A percentile compares a stretch with the other conserved stretches of the same genome.
Evolutionary conservation across 768 basidiomycete species (phyloP).

Genomic region (Strobilomyces confusus): DNA sequence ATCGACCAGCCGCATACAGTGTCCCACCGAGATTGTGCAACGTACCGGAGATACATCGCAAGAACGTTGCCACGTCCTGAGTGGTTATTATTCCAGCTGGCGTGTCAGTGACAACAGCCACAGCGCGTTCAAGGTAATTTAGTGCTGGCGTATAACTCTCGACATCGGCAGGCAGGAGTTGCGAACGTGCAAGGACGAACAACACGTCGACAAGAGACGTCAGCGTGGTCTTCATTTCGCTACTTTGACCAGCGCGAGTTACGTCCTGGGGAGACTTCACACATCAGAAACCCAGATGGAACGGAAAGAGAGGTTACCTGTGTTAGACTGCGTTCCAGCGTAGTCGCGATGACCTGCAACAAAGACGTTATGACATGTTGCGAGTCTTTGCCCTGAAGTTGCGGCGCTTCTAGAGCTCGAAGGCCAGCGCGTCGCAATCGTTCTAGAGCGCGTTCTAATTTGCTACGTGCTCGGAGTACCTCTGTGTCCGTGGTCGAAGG

Average conservation of each 20-base stretch:
- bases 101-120: slow-evolving; percentile 20
- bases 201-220: slow-evolving; percentile 51
- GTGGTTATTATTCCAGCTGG: slow-evolving; percentile 5
- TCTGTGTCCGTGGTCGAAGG: slow-evolving; percentile 8
- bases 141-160: slow-evolving; percentile 46
- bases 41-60: slow-evolving; percentile 68
- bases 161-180: slow-evolving; percentile 38
- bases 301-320: slow-evolving; percentile 25
- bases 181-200: slow-evolving; percentile 49
- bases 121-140: slow-evolving; percentile 44
- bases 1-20: slow-evolving; percentile 62
- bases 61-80: slow-evolving; percentile 44
- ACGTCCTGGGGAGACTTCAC: slow-evolving; percentile 2
- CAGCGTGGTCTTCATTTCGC: slow-evolving; percentile 33
- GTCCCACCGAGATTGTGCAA: slow-evolving; percentile 65
- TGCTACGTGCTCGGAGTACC: slow-evolving; percentile 38
- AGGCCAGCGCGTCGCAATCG: slow-evolving; percentile 49
- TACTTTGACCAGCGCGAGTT: neutral
- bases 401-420: slow-evolving; percentile 41
- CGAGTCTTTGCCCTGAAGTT: slow-evolving; percentile 6
- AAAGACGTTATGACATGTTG: slow-evolving; percentile 25
- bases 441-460: slow-evolving; percentile 60
- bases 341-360: slow-evolving; percentile 34
- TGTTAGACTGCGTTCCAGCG: slow-evolving; percentile 30
- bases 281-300: neutral